These are phyloP conservation scores for Cyphellophora attinorum DNA, from an alignment of 2,329 filamentous ascomycete genomes.

Conservation along the genomic window DNA sequence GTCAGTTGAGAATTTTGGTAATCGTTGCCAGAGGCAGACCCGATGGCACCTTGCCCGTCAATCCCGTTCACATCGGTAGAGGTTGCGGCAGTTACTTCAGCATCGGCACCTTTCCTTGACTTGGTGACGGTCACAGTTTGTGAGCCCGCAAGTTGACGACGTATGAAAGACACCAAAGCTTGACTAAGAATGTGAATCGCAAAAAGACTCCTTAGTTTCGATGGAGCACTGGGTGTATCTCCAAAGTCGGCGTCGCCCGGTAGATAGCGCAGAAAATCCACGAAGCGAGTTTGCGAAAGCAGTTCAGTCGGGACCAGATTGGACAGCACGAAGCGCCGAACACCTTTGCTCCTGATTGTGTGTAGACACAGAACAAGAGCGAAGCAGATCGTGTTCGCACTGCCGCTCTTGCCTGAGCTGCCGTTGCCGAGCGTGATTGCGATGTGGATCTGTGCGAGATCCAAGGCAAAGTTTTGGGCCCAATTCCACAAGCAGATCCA, in stretches of 20 bases:
- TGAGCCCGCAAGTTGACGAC: slow-evolving; percentile 36
- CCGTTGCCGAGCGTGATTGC: slow-evolving; percentile 83
- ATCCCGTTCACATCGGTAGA: slow-evolving; percentile 31
- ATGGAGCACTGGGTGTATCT: slow-evolving; percentile 27
- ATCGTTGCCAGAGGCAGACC: slow-evolving; percentile 30
- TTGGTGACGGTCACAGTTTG: slow-evolving; percentile 30
- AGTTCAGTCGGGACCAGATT: slow-evolving; percentile 35
- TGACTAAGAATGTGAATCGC: slow-evolving; percentile 40
- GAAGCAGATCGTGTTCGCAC: slow-evolving; percentile 36
- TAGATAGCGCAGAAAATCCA: slow-evolving; percentile 32
- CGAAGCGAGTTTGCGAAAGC: slow-evolving; percentile 31
- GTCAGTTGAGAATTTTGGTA: slow-evolving; percentile 42
- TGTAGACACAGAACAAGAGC: slow-evolving; percentile 36
- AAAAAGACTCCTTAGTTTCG: slow-evolving; percentile 36
- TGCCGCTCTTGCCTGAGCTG: slow-evolving; percentile 39
- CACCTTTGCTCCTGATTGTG: slow-evolving; percentile 34
- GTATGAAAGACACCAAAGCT: slow-evolving; percentile 36
- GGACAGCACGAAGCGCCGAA: slow-evolving; percentile 40
- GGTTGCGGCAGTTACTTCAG: slow-evolving; percentile 35
- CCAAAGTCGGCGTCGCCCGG: slow-evolving; percentile 31
- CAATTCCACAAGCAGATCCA: slow-evolving; percentile 85
- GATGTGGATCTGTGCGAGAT: slow-evolving; percentile 87
- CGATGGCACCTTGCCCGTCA: slow-evolving; percentile 30
- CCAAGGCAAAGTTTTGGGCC: slow-evolving; percentile 77
- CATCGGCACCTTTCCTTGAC: slow-evolving; percentile 33